phyloP scores from a whole-genome alignment of 495 filamentous ascomycete genomes.

The Letharia lupina region DNA sequence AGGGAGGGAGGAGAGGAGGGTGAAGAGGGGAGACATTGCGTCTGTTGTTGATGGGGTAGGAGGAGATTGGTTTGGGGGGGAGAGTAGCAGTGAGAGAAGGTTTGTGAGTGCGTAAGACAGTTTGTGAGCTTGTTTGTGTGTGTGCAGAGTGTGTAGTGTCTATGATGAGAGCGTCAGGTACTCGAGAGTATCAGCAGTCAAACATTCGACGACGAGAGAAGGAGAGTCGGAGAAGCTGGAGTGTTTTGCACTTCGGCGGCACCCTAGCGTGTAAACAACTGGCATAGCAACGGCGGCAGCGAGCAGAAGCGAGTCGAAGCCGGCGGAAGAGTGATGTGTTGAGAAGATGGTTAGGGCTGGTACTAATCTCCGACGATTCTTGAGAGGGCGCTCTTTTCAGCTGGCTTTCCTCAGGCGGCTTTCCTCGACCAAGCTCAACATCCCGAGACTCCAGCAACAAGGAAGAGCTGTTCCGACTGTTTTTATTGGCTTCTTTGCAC shows the following conservation, averaged over 20 bases:
- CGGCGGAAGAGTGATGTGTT: background rate
- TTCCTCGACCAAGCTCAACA: too few species aligned
- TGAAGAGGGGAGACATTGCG: background rate
- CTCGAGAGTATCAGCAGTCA: constrained; percentile 6
- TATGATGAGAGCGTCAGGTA: constrained; percentile 7
- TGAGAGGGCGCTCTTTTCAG: too few species aligned
- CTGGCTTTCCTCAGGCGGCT: too few species aligned
- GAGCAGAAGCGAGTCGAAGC: background rate
- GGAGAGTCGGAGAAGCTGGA: background rate
- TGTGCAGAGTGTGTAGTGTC: background rate
- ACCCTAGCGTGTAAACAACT: constrained; percentile 10
- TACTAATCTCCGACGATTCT: too few species aligned
- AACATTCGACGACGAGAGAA: constrained; percentile 11
- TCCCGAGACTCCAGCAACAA: too few species aligned
- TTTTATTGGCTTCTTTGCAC: too few species aligned
- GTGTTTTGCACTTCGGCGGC: background rate
- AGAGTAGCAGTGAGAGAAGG: background rate
- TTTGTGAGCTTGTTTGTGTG: background rate
- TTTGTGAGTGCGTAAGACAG: background rate
- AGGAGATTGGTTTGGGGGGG: background rate
- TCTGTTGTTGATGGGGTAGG: background rate
- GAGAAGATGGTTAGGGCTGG: background rate
- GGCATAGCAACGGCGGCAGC: constrained; percentile 5
- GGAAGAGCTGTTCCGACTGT: too few species aligned
- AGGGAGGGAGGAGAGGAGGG: background rate